Evolutionary conservation across 2,329 filamentous ascomycete species (phyloP), one percentile per base, ranked within the genome.

Genomic region (Penicillium glabrum): DNA sequence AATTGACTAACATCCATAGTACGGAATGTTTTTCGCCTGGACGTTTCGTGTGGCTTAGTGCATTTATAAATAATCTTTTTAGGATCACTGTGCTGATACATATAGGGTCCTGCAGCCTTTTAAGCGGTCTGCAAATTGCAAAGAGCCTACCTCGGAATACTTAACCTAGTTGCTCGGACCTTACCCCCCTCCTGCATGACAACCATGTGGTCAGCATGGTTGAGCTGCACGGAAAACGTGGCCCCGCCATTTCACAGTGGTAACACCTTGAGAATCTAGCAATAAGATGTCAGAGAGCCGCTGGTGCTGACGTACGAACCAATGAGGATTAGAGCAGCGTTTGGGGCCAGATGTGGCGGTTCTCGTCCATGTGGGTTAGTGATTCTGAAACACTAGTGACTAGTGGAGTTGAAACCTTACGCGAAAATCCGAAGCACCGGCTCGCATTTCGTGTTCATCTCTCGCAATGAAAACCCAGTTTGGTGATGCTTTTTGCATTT

Each of bases 1-100:
- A 66, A 50, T 13, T 46, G 50, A 14, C 53, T 48, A 16, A 56
- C 61, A 23, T 67, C 56, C 63, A 66, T 65, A 31, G 29, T 19
- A 47, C 27, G 27, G 39, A 23, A 41, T 13, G n/a, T 41, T 41
- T 13, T 13, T 21, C 19, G 35, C n/a, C 31, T 16, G 14, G 13
- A 33, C 31, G 14, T 33, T 33, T 33, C 6, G 13, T 13, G 29
- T 7, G 10, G 31, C 31, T 33, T 6, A 33, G 13, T 16, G 5
- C 14, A 33, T 33, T 33, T 14, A 16, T 5, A 31, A 31, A 33
- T 16, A 16, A 33, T 8, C 1, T 19, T 13, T 41, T 21, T 1
- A 23, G 19, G 19, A 23, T 14, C 2, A 23, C 19, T 23, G 19
- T 13, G 11, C 19, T 6, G 10, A 41, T 41, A 41, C 19, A 41